Evolutionary conservation across 768 basidiomycete species (phyloP), one percentile per base, ranked within the genome.

Genomic region (Hypsizygus marmoreus): DNA sequence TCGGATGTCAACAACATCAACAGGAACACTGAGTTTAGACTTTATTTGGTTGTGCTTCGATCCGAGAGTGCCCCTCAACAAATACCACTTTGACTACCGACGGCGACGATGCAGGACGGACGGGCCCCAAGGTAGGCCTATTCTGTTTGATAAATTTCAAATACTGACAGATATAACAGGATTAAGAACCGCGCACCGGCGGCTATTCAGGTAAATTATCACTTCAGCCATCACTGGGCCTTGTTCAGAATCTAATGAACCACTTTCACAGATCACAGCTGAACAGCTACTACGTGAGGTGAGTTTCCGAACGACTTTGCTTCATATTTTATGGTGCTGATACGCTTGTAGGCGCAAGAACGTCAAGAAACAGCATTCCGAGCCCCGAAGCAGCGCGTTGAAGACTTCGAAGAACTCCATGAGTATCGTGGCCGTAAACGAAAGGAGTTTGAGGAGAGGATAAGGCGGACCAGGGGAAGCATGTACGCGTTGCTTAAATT

Each of bases 151-250:
- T 11, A 12, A 31, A 8, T n/a, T 8, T 40, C 10, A 34, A 14
- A 10, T 32, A 0, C 14, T 3, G 2, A 24, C 13, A 7, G 4
- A 4, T 14, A 24, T 14, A 33, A 13, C 16, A 91, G 89, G 46
- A 93, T 98, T 54, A 95, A 95, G 79, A 98, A 98, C 68, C 80
- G 95, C 40, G 95, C 95, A 13, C 88, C 95, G 29, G 95, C 95
- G 39, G 88, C 92, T 49, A 77, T 97, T 50, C 93, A 95, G 69
- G 92, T 90, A 40, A 51, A 80, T 65, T 41, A 45, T 43, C 24
- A 23, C 54, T 37, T 40, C 26, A 32, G 25, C 11, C 19, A 23
- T 8, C 40, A 16, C 17, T 19, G 29, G 33, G 7, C 25, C 13
- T 26, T 31, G 3, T 26, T 33, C 30, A 46, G 37, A 40, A 41